Evolutionary conservation across 805 yeast genomes (phyloP).

Genomic region (Metschnikowia kofuensis): DNA sequence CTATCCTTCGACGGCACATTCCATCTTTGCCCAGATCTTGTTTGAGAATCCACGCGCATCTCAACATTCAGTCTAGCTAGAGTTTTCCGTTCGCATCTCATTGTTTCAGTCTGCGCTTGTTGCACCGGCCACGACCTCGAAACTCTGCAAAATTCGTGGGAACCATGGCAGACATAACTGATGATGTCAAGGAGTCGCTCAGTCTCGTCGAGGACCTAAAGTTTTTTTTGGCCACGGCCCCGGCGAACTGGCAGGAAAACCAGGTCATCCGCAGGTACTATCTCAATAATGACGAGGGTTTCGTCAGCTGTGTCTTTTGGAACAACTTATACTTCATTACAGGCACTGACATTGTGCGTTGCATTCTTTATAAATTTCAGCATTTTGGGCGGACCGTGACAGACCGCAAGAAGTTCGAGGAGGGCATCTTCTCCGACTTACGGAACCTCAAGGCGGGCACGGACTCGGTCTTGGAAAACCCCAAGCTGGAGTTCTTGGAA

Average conservation of each 20-base stretch:
- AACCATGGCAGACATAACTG: slow-evolving; percentile 12
- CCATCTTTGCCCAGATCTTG: not conserved
- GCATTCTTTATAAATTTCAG: slow-evolving; percentile 82
- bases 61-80: not conserved
- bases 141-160: not conserved
- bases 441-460: slow-evolving; percentile 81
- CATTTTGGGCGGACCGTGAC: slow-evolving; percentile 83
- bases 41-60: not conserved
- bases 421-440: slow-evolving; percentile 89
- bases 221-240: slow-evolving; percentile 88
- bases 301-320: slow-evolving; percentile 92
- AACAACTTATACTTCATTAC: slow-evolving; percentile 85
- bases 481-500: slow-evolving; percentile 79
- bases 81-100: not conserved
- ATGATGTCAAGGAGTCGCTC: slow-evolving; percentile 44
- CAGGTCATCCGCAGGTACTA: slow-evolving; percentile 85
- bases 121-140: not conserved
- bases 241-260: slow-evolving; percentile 87
- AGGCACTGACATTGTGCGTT: slow-evolving; percentile 94
- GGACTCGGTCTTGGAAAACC: slow-evolving; percentile 84
- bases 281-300: slow-evolving; percentile 84
- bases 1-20: not conserved
- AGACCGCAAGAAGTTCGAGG: slow-evolving; percentile 93
- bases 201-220: slow-evolving; percentile 73
- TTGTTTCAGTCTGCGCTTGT: not conserved